phyloP scores from a whole-genome alignment of 805 yeast genomes.

The Hyphopichia homilentoma region DNA sequence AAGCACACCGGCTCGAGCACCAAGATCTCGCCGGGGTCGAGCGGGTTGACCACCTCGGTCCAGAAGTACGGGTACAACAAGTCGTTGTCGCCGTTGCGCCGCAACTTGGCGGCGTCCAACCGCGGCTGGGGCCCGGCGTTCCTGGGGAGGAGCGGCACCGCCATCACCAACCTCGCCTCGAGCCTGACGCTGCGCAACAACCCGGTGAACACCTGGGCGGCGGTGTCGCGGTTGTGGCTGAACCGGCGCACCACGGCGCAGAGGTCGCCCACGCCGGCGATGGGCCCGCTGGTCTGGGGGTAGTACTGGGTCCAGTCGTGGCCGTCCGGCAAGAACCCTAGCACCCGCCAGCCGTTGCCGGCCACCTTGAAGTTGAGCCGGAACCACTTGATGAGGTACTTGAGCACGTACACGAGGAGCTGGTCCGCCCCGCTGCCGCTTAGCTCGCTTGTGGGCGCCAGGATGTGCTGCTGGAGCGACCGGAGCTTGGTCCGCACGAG shows the following conservation, averaged over 20 bases:
- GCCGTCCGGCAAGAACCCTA: conserved; percentile 21
- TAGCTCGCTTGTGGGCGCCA: too few relatives aligned
- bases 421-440: conserved; percentile 8
- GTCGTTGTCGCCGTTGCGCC: conserved; percentile 25
- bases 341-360: conserved; percentile 26
- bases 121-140: conserved; percentile 19
- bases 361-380: conserved; percentile 25
- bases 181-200: conserved; percentile 25
- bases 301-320: conserved; percentile 12
- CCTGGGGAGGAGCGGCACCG: conserved; percentile 23
- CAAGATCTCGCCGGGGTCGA: conserved; percentile 18
- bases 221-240: conserved; percentile 29
- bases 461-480: conserved; percentile 14
- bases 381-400: conserved; percentile 32
- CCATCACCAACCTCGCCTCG: conserved; percentile 26
- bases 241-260: conserved; percentile 15
- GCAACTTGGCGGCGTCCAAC: conserved; percentile 14
- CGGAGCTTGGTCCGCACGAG: conserved; percentile 13
- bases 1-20: conserved; percentile 26
- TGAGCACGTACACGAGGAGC: conserved; percentile 24
- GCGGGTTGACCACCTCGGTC: conserved; percentile 33
- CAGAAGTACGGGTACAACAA: conserved; percentile 33
- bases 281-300: conserved; percentile 15
- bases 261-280: conserved; percentile 7
- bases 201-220: conserved; percentile 30